Evolutionary conservation across 192 early-diverging fungal species (phyloP).

Genomic region (Coemansia sp.): DNA sequence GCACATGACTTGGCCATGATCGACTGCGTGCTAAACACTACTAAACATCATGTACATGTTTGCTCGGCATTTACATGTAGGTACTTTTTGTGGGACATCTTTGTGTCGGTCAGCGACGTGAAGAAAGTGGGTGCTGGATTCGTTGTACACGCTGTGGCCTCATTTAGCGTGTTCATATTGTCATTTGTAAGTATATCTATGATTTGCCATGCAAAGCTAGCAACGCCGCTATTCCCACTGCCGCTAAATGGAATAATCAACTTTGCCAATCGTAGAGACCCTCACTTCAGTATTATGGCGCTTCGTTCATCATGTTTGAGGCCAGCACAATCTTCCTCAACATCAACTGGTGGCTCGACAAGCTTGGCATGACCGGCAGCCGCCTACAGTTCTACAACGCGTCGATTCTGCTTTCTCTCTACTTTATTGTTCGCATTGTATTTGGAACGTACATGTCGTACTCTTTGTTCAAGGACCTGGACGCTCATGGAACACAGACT

Average conservation of each 20-base stretch:
- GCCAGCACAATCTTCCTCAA: slow-evolving; percentile 89
- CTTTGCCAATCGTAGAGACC: slow-evolving; percentile 59
- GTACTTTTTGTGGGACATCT: slow-evolving; percentile 92
- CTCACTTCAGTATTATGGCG: slow-evolving; percentile 83
- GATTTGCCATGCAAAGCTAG: no score
- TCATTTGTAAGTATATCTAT: slow-evolving; percentile 55
- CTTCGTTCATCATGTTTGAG: slow-evolving; percentile 88
- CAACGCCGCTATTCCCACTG: no score
- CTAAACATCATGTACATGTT: neutral
- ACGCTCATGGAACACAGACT: slow-evolving; percentile 33
- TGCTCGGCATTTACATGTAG: slow-evolving; percentile 42
- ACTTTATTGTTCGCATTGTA: slow-evolving; percentile 73
- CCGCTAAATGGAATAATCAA: no score
- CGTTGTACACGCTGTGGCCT: slow-evolving; percentile 76
- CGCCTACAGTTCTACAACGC: slow-evolving; percentile 83
- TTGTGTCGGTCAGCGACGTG: slow-evolving; percentile 64
- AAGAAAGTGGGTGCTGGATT: slow-evolving; percentile 76
- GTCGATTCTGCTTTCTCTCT: slow-evolving; percentile 68
- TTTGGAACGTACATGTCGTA: slow-evolving; percentile 77
- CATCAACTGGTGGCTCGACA: slow-evolving; percentile 89
- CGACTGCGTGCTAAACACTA: neutral
- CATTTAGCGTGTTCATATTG: slow-evolving; percentile 73
- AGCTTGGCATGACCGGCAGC: slow-evolving; percentile 78
- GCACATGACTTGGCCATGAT: neutral
- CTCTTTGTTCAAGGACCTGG: slow-evolving; percentile 51